These are phyloP conservation scores for Fomitopsis schrenkii DNA, from an alignment of 1,284 basidiomycete species.

Conservation along the genomic window DNA sequence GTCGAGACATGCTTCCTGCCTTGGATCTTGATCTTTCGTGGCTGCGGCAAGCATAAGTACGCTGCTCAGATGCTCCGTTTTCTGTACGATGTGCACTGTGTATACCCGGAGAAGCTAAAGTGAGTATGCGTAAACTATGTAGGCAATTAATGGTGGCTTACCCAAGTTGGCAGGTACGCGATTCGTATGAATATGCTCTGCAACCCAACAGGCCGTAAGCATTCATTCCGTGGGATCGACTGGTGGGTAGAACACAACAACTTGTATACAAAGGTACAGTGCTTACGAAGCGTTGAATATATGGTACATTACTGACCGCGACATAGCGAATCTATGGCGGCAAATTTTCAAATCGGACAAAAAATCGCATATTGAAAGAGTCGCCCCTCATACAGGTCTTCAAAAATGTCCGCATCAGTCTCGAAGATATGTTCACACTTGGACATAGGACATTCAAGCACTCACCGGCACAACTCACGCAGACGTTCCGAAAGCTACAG, in stretches of 20 bases:
- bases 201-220: conserved; percentile 18
- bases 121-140: conserved; percentile 5
- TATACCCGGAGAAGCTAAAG: conserved; percentile 24
- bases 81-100: conserved; percentile 23
- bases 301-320: too few species aligned
- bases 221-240: conserved; percentile 18
- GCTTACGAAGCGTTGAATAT: neutral
- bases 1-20: conserved; percentile 26
- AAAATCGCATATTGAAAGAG: conserved; percentile 10
- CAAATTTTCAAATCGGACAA: conserved; percentile 11
- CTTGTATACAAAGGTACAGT: conserved; percentile 14
- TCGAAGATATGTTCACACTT: conserved; percentile 10
- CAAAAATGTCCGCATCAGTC: conserved; percentile 4
- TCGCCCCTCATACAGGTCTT: conserved; percentile 11
- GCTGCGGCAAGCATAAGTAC: conserved; percentile 32
- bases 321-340: conserved; percentile 5
- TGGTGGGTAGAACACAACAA: conserved; percentile 23
- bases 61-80: conserved; percentile 21
- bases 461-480: conserved; percentile 4
- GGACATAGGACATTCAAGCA: conserved; percentile 5
- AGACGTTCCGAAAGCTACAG: conserved; percentile 4
- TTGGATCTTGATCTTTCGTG: conserved; percentile 29
- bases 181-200: conserved; percentile 19
- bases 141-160: neutral
- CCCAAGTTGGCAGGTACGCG: conserved; percentile 5